Evolutionary conservation across 495 filamentous ascomycete genomes (phyloP).

Genomic region (Chaetomium fimeti): DNA sequence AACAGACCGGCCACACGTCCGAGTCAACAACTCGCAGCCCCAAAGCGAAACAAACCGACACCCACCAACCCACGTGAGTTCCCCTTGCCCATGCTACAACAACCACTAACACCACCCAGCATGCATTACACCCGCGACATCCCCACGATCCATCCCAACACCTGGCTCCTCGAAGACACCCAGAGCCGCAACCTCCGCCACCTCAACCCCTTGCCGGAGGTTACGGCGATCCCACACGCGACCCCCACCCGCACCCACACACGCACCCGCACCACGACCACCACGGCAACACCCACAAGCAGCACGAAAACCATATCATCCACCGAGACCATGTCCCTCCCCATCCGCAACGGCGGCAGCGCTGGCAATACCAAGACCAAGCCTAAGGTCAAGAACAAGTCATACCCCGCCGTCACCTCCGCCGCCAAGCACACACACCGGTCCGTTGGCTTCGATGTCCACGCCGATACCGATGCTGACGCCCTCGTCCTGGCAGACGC

Average conservation of each 20-base stretch:
- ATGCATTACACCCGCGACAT: not conserved
- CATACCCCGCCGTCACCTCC: no score
- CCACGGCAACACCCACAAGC: not conserved
- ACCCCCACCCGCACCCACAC: not conserved
- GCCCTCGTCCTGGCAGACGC: not conserved
- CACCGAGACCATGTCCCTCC: no score
- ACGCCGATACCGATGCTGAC: no score
- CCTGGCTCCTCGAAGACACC: conserved; percentile 7
- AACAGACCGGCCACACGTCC: no score
- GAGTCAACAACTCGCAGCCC: not conserved
- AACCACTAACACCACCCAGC: not conserved
- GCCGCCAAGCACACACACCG: no score
- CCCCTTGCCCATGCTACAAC: not conserved
- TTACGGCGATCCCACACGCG: not conserved
- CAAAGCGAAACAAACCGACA: not conserved
- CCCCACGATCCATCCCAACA: not conserved
- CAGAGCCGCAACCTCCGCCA: not conserved
- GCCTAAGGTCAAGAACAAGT: no score
- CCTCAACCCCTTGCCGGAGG: not conserved
- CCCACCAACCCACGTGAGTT: not conserved
- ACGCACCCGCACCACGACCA: not conserved
- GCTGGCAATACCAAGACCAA: no score
- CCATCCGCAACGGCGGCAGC: no score
- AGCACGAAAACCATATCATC: not conserved
- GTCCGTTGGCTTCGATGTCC: no score